phyloP scores from a whole-genome alignment of 129 eudicot species.

The Artemisia annua region DNA sequence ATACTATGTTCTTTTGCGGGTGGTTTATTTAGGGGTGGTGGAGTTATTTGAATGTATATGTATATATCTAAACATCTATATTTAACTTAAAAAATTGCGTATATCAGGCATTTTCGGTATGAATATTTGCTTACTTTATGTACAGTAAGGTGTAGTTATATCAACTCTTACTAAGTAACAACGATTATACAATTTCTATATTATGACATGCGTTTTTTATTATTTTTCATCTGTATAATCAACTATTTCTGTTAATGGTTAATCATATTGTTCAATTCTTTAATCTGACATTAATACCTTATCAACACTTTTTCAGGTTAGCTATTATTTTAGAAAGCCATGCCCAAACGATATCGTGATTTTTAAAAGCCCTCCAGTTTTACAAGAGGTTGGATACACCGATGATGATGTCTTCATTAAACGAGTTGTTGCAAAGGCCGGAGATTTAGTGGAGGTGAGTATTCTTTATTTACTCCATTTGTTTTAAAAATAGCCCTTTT shows the following conservation, averaged over 20 bases:
- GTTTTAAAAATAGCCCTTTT: not conserved
- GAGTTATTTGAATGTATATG: not conserved
- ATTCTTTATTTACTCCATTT: conserved; percentile 5
- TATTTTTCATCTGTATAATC: conserved; percentile 10
- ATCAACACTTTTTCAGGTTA: conserved; percentile 55
- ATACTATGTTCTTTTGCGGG: not conserved
- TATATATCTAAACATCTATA: not conserved
- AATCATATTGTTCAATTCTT: not conserved
- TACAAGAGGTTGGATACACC: conserved; percentile 90
- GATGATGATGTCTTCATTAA: conserved; percentile 96
- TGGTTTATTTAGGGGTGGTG: not conserved
- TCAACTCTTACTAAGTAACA: not conserved
- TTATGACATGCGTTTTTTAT: not conserved
- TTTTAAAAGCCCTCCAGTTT: conserved; percentile 93
- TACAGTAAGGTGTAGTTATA: conserved; percentile 3
- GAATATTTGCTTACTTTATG: not conserved
- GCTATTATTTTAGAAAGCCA: conserved; percentile 87
- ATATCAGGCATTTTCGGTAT: conserved; percentile 9
- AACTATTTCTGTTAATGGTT: not conserved
- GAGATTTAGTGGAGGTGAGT: conserved; percentile 88
- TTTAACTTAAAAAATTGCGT: not conserved
- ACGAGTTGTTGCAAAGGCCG: conserved; percentile 86
- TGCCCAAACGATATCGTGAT: conserved; percentile 94
- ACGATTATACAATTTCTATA: not conserved
- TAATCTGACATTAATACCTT: conserved; percentile 7